Base-by-base conservation (phyloP, 306 rosid species). In the Dalbergia cultrata region DNA sequence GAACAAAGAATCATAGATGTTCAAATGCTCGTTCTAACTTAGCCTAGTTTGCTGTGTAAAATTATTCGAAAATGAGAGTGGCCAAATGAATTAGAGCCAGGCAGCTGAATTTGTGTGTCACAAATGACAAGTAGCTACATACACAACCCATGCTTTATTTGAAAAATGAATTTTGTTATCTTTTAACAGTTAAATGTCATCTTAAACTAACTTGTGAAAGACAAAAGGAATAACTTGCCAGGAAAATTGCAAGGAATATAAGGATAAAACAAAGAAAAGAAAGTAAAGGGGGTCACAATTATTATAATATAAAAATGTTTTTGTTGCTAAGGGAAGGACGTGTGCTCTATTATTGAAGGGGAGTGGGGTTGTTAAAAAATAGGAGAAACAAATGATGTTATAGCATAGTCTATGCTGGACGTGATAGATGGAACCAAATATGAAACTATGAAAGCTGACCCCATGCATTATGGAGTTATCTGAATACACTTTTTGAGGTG, bases 381-480 rank as follows among this genome's bases (percentile, higher is more conserved):
- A 17, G 18, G 60, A 54, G 50, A 77, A 80, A 75, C 72, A 76
- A 82, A 66, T 72, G 80, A 78, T 81, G 78, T 31, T 50, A 62
- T 61, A 49, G 60, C 64, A 67, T 77, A 43, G 60, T 37, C 37
- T 58, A 58, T 35, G 69, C 62, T 77, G 81, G 77, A 77, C 80
- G 84, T 80, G 86, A 88, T 68, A 56, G 83, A 75, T 60, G 89
- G 66, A 76, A 71, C 83, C 45, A 76, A 35, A 78, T 70, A 66
- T 80, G 76, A 80, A 71, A 65, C 76, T 63, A 75, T 69, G 77
- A 82, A 70, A 87, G 80, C 74, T 7, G 82, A 77, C 85, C 81
- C 87, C 85, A 70, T 80, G 80, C 87, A 84, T 53, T 70, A 75
- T 61, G 85, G 85, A 83, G 82, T 80, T 73, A 81, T 81, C 80